Evolutionary conservation across 2,329 filamentous ascomycete genomes (phyloP).

Genomic region (Fusarium albidum): DNA sequence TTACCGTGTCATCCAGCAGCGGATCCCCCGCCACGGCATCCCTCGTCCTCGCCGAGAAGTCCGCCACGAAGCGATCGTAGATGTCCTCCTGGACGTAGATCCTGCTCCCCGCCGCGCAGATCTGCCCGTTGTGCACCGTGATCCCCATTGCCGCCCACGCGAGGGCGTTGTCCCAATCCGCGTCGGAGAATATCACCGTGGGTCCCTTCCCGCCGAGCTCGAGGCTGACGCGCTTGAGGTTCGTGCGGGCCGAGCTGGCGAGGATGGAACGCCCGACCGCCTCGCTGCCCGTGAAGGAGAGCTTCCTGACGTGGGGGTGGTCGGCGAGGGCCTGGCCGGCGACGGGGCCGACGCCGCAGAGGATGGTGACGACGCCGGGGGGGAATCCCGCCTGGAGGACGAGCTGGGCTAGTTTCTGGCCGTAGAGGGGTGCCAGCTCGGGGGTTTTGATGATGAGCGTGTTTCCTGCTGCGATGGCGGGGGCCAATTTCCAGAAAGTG

Average conservation of each 20-base stretch:
- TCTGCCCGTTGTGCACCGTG: constrained; percentile 64
- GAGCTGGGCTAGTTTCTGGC: constrained; percentile 68
- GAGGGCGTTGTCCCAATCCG: constrained; percentile 68
- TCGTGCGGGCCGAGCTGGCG: constrained; percentile 67
- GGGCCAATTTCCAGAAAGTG: constrained; percentile 65
- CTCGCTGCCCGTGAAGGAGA: constrained; percentile 78
- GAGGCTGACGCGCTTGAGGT: constrained; percentile 65
- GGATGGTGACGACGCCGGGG: constrained; percentile 75
- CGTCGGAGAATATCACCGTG: constrained; percentile 66
- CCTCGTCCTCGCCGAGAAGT: constrained; percentile 64
- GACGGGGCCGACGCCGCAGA: constrained; percentile 72
- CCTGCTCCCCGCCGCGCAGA: constrained; percentile 66
- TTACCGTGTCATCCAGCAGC: constrained; percentile 43
- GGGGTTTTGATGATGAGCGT: constrained; percentile 68
- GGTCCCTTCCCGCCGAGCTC: constrained; percentile 70
- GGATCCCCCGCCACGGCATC: constrained; percentile 47
- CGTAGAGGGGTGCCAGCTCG: constrained; percentile 69
- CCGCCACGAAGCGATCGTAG: constrained; percentile 65
- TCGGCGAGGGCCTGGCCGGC: constrained; percentile 71
- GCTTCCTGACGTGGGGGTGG: constrained; percentile 73
- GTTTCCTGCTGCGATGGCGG: constrained; percentile 68
- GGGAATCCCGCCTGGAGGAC: constrained; percentile 77
- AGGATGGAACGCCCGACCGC: constrained; percentile 73
- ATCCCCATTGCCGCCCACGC: constrained; percentile 53
- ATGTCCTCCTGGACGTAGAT: constrained; percentile 65